Evolutionary conservation across 2,329 filamentous ascomycete genomes (phyloP).

Genomic region (Stachybotrys chlorohalonatus): DNA sequence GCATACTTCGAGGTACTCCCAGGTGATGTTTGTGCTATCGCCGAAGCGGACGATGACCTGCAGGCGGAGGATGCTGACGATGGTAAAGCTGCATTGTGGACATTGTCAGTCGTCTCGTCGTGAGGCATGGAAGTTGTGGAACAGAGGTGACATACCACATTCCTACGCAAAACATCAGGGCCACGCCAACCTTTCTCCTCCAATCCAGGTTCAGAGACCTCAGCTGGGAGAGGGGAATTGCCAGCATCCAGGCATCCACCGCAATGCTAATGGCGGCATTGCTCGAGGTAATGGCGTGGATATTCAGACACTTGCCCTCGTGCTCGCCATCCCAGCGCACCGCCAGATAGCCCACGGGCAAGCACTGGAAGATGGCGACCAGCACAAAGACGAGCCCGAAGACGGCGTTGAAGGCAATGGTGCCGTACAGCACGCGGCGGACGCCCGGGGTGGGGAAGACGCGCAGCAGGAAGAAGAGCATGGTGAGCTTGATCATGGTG

Average conservation of each 20-base stretch:
- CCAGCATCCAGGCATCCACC: conserved; percentile 39
- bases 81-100: conserved; percentile 11
- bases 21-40: conserved; percentile 14
- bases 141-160: conserved; percentile 18
- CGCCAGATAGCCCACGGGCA: conserved; percentile 40
- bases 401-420: conserved; percentile 23
- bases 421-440: conserved; percentile 25
- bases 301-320: conserved; percentile 34
- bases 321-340: conserved; percentile 33
- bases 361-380: conserved; percentile 36
- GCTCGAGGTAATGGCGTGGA: conserved; percentile 36
- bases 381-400: conserved; percentile 29
- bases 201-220: conserved; percentile 25
- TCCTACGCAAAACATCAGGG: conserved; percentile 36
- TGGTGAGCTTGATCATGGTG: conserved; percentile 35
- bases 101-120: not conserved
- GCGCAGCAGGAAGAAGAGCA: conserved; percentile 41
- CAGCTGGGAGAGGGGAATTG: conserved; percentile 33
- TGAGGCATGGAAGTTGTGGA: not conserved
- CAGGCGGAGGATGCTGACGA: conserved; percentile 19
- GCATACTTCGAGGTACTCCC: conserved; percentile 11
- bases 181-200: conserved; percentile 34
- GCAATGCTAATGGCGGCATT: conserved; percentile 39
- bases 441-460: conserved; percentile 33
- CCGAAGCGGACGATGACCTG: conserved; percentile 14